These are phyloP conservation scores for Mycena rosella DNA, from an alignment of 768 basidiomycete species.

Conservation along the genomic window DNA sequence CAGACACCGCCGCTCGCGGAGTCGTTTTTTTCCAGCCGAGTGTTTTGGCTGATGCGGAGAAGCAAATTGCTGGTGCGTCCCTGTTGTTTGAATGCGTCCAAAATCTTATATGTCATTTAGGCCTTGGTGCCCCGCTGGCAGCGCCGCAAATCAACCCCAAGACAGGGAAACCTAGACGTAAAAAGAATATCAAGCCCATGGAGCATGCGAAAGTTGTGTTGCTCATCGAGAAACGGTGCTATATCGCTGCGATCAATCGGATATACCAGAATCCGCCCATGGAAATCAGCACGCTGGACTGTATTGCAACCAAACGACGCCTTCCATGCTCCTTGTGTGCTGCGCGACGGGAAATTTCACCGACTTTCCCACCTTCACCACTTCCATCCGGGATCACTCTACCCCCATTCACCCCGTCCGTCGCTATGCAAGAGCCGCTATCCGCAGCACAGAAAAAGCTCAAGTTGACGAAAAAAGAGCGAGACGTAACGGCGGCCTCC, in stretches of 20 bases:
- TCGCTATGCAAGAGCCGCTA: too few species aligned
- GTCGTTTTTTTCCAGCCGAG: constrained; percentile 5
- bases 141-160: too few species aligned
- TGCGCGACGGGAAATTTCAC: background rate
- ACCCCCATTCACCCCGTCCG: background rate
- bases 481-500: background rate
- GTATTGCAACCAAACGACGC: constrained; percentile 21
- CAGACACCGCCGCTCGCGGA: background rate
- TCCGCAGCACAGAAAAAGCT: background rate
- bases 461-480: constrained; percentile 1
- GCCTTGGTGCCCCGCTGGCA: background rate
- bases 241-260: background rate
- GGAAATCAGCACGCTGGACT: constrained; percentile 10
- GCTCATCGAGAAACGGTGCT: background rate
- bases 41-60: background rate
- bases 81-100: background rate
- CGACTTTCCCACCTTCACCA: background rate
- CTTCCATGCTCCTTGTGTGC: constrained; percentile 25
- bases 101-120: background rate
- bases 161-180: too few species aligned
- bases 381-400: background rate
- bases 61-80: background rate
- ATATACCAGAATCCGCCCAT: constrained; percentile 10
- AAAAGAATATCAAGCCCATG: background rate
- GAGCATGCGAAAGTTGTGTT: background rate